These are phyloP conservation scores for Thelephora terrestris DNA, from an alignment of 1,284 basidiomycete genomes.

Conservation along the genomic window DNA sequence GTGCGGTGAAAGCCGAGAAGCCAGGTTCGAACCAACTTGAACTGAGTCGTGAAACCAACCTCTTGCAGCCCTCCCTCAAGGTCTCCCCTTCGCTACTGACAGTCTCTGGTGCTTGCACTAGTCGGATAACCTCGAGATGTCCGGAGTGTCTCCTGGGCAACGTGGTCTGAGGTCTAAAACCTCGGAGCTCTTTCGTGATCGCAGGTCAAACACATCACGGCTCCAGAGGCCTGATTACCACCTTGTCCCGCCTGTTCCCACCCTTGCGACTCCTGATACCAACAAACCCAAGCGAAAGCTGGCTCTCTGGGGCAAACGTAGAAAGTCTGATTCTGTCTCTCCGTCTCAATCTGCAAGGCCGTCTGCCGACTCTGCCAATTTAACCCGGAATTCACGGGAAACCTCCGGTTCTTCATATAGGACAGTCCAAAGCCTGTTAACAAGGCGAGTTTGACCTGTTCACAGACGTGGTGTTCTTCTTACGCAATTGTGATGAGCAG, in stretches of 20 bases:
- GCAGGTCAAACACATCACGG: neutral
- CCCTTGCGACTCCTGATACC: neutral
- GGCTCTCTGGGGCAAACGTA: neutral
- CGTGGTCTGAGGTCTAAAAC: neutral
- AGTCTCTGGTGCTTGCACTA: neutral
- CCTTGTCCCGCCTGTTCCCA: neutral
- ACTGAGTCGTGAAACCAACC: neutral
- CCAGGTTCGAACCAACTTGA: neutral
- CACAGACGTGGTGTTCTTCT: neutral
- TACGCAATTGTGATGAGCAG: neutral
- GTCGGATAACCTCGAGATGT: neutral
- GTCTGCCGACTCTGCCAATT: neutral
- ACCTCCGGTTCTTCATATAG: neutral
- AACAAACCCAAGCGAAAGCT: neutral
- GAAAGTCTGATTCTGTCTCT: slow-evolving; percentile 1
- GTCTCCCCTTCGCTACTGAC: neutral
- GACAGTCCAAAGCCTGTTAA: neutral
- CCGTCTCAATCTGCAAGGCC: neutral
- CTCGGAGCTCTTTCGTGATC: neutral
- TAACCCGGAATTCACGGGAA: neutral
- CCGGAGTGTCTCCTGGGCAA: too few species aligned
- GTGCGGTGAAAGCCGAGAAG: neutral
- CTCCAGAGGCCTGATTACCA: neutral
- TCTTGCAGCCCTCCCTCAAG: neutral
- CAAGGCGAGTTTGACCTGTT: neutral